These are phyloP conservation scores for Abrus pulchellus DNA, from an alignment of 306 rosid genomes.

Conservation along the genomic window DNA sequence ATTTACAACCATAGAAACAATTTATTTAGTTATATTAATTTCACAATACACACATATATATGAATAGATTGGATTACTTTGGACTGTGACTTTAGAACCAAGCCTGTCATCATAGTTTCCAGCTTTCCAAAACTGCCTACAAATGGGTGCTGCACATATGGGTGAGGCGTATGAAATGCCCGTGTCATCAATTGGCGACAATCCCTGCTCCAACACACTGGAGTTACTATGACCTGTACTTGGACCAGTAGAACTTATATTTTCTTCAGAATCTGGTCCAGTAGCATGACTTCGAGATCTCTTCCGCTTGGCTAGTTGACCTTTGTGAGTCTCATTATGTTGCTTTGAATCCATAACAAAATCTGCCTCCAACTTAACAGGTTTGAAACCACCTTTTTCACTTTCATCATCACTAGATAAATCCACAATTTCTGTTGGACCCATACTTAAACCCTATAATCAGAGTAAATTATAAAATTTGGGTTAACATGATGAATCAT, in stretches of 20 bases:
- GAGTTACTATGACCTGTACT: constrained; percentile 72
- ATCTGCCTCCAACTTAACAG: constrained; percentile 65
- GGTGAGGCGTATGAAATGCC: constrained; percentile 65
- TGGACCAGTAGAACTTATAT: constrained; percentile 60
- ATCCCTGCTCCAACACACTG: constrained; percentile 76
- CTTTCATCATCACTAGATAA: constrained; percentile 80
- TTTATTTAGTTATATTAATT: constrained; percentile 30
- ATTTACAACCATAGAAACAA: constrained; percentile 37
- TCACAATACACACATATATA: not conserved
- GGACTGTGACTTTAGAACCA: constrained; percentile 62
- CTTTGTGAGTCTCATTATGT: constrained; percentile 36
- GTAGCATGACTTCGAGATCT: constrained; percentile 36
- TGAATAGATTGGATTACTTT: constrained; percentile 62
- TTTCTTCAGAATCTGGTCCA: constrained; percentile 62
- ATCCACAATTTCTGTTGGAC: constrained; percentile 64
- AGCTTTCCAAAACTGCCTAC: constrained; percentile 95
- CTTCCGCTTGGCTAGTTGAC: constrained; percentile 37
- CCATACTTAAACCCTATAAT: constrained; percentile 62
- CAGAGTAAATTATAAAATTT: constrained; percentile 37
- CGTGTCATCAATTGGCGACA: constrained; percentile 68
- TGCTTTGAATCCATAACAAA: constrained; percentile 40
- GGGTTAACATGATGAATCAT: constrained; percentile 26
- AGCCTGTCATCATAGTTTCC: constrained; percentile 71
- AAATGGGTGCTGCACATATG: constrained; percentile 69
- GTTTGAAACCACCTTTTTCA: constrained; percentile 54